Evolutionary conservation across 2,329 filamentous ascomycete species (phyloP), one percentile per base, ranked within the genome.

Genomic region (Chaetomium strumarium): DNA sequence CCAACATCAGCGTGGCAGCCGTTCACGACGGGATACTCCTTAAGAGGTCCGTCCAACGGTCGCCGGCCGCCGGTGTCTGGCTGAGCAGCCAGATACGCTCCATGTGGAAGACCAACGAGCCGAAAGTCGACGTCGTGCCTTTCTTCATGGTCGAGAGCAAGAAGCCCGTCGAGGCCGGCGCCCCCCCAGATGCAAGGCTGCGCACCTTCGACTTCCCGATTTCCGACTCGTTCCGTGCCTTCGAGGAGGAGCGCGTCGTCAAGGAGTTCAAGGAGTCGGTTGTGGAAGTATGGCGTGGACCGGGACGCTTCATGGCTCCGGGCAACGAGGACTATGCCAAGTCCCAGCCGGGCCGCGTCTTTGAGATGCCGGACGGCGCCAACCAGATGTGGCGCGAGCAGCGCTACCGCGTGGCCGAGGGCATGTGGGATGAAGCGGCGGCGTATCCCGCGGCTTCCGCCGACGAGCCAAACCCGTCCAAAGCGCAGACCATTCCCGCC

Each of bases 211-310:
- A 77, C 65, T 76, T 77, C 67, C 63, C 79, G 62, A 74, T 85
- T 56, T 70, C 72, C 61, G 78, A 81, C 29, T 90, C 88, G 1
- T 97, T 91, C 79, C 84, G 86, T 55, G 75, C 77, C 16, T 85
- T 92, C 59, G 85, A 97, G 70, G 91, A 99, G 74, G 93, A 97
- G 69, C 88, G 92, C 49, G 85, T 96, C 39, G 74, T 99, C 52
- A 90, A 89, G 36, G 90, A 96, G 68, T 99, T 95, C 80, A 99
- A 99, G 74, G 95, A 99, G 72, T 95, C 88, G 16, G 90, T 96
- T 14, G 90, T 97, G 29, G 90, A 96, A 71, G 84, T 92, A 13
- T 99, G 93, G 92, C 81, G 83, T 24, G 89, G 89, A 0, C 88
- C 88, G 0, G 85, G 85, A 54, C 79, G 83, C 56, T 83, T 90